Evolutionary conservation across 768 basidiomycete genomes (phyloP), one percentile per base, ranked within the genome.

Genomic region (Xanthoconium purpureum): DNA sequence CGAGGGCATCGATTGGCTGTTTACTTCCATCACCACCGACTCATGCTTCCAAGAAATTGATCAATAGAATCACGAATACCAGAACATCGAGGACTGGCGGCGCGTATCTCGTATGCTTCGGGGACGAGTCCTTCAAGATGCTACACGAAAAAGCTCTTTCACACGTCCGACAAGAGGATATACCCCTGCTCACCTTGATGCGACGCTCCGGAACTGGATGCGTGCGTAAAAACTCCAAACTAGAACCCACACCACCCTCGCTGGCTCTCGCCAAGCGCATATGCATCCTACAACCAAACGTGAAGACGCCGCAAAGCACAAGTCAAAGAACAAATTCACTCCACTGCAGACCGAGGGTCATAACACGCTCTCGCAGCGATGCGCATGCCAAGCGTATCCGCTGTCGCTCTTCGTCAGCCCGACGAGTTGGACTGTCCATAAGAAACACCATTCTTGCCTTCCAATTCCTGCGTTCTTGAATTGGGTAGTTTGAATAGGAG

Each of bases 331-430:
- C 15, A 42, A 50, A 54, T 29, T 62, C 63, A 94, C 92, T 80
- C 78, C 13, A 89, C 84, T 4, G 91, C 82, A 20, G 86, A 89
- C 17, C 70, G 74, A 0, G 95, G 94, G 65, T 98, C 82, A 68
- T 84, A 98, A 72, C 95, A 98, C 0, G 94, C 95, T 61, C 78
- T 80, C 48, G 91, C 80, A 75, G 88, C 88, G 29, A 98, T 77
- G 7, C 80, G 79, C 45, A 98, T 70, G 9, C 96, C 95, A 49
- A 98, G 88, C 30, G 83, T 78, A 67, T 98, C 95, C 37, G 95
- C 95, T 92, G 60, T 15, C 35, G 46, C 15, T 15, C 33, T 37
- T 12, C 28, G 18, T 56, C 7, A 66, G 58, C n/a, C 43, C 24
- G 29, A 46, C n/a, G 20, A 20, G 13, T 33, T 13, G 17, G 36